Base-by-base conservation (phyloP, 2,329 filamentous ascomycete genomes). In the Aspergillus luchuensis region DNA sequence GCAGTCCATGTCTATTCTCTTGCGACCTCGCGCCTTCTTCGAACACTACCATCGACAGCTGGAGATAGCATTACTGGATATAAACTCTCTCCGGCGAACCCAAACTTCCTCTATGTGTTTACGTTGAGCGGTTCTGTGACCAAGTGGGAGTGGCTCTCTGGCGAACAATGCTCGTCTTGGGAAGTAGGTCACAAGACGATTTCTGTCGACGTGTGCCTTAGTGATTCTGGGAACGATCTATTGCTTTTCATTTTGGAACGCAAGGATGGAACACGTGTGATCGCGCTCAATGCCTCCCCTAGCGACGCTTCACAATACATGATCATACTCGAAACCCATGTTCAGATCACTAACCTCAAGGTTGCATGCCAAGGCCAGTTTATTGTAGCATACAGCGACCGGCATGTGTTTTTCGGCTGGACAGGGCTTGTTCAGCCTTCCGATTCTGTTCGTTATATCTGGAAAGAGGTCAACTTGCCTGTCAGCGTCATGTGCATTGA, bases 1-100 rank as follows among this genome's bases (percentile, higher is more conserved):
- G 89, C 89, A 8, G 81, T 97, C 57, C 90, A 92, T 73, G 84
- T 97, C 25, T 96, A 95, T 76, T 90, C 91, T 1, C 86, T 91
- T 30, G 81, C 86, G 65, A 92, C 92, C 57, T 98, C 95, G 1
- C 85, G 96, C 53, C 85, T 96, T 21, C 82, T 91, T 49, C 88
- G 91, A 66, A 86, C 87, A 58, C 88, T 97, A 52, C 79, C 84
- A 11, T 64, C 89, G 28, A 75, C 77, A n/a, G 66, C 80, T 67
- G 71, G 76, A 68, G 74, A 80, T 21, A 75, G 72, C 10, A 77
- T 89, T 21, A 76, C 80, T 21, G 80, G 80, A 23, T 87, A 82
- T 68, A 78, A 80, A 19, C 66, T 87, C 33, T 88, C 81, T 57
- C 77, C 78, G 30, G 69, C 71, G 53, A 79, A 87, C 73, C 67